Percentiles rank a stretch among this genome's conserved stretches.
phyloP scores from a whole-genome alignment of 2,329 filamentous ascomycete species.

The Neonectria faginata region DNA sequence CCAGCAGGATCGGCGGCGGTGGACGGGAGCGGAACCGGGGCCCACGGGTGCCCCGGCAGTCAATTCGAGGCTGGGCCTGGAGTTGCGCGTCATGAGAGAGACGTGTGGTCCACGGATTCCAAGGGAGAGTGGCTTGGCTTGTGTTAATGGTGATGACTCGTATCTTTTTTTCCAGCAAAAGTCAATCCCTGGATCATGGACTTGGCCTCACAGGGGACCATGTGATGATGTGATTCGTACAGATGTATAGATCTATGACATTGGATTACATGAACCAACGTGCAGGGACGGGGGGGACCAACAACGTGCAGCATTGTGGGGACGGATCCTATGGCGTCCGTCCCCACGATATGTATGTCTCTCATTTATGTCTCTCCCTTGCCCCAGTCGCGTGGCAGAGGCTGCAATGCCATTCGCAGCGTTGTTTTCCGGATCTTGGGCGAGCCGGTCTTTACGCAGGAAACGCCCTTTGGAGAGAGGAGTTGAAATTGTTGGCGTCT shows the following conservation, averaged over 20 bases:
- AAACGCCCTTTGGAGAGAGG: neutral
- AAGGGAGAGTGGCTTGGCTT: neutral
- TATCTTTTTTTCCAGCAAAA: neutral
- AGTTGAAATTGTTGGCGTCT: too few species aligned
- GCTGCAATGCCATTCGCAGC: neutral
- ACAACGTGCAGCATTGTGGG: neutral
- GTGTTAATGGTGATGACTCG: neutral
- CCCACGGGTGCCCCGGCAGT: slow-evolving; percentile 18
- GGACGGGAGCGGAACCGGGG: slow-evolving; percentile 12
- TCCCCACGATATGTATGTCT: slow-evolving; percentile 3
- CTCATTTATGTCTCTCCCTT: neutral
- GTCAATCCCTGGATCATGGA: neutral
- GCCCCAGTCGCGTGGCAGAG: too few species aligned
- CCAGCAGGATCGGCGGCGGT: slow-evolving; percentile 23
- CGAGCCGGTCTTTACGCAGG: neutral
- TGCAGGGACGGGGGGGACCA: slow-evolving; percentile 6
- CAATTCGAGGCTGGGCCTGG: slow-evolving; percentile 41
- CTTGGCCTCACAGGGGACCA: slow-evolving; percentile 4
- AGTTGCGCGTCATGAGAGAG: slow-evolving; percentile 40
- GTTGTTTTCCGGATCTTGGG: neutral
- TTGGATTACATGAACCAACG: slow-evolving; percentile 12
- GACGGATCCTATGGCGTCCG: neutral
- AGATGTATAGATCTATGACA: neutral
- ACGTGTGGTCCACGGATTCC: neutral
- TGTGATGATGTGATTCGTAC: slow-evolving; percentile 28